Conservation (phyloP, 2,329 filamentous ascomycete species). For the Aspergillus fischeri region DNA sequence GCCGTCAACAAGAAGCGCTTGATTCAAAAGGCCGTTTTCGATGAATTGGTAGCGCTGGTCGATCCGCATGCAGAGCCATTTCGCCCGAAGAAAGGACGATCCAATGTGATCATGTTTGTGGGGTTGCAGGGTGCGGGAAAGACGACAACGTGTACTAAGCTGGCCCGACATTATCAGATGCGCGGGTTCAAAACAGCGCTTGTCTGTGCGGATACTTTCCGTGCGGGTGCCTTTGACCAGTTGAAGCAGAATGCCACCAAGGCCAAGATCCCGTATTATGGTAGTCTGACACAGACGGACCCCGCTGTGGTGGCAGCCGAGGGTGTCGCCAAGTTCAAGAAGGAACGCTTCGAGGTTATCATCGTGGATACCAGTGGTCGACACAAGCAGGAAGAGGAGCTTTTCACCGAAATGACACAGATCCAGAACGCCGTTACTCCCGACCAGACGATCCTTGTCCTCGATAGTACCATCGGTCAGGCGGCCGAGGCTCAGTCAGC, state of each 20-base stretch:
- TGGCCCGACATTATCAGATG: conserved; percentile 90
- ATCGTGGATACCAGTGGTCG: conserved; percentile 96
- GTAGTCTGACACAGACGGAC: conserved; percentile 92
- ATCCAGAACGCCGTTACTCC: conserved; percentile 87
- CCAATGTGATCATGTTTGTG: conserved; percentile 99
- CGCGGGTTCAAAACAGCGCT: conserved; percentile 88
- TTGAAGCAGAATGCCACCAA: conserved; percentile 98
- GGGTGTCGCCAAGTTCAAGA: conserved; percentile 98
- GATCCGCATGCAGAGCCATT: conserved; percentile 94
- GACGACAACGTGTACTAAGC: conserved; percentile 96
- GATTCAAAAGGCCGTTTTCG: conserved; percentile 96
- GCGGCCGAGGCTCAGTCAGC: conserved; percentile 91
- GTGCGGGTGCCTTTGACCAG: conserved; percentile 96
- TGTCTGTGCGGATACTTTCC: conserved; percentile 97
- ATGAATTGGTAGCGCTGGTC: conserved; percentile 91
- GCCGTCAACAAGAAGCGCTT: conserved; percentile 97
- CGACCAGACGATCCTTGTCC: conserved; percentile 97
- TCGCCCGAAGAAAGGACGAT: conserved; percentile 92
- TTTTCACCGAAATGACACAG: conserved; percentile 97
- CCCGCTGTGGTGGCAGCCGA: conserved; percentile 90
- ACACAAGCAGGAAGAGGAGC: conserved; percentile 87
- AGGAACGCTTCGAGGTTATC: conserved; percentile 96
- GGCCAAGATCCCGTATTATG: conserved; percentile 98
- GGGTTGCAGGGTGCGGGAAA: conserved; percentile 97
- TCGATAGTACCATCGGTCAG: conserved; percentile 94